A percentile compares a stretch with the other conserved stretches of the same genome.
Conservation (phyloP, 2,329 filamentous ascomycete genomes). For the Aspergillus persii region DNA sequence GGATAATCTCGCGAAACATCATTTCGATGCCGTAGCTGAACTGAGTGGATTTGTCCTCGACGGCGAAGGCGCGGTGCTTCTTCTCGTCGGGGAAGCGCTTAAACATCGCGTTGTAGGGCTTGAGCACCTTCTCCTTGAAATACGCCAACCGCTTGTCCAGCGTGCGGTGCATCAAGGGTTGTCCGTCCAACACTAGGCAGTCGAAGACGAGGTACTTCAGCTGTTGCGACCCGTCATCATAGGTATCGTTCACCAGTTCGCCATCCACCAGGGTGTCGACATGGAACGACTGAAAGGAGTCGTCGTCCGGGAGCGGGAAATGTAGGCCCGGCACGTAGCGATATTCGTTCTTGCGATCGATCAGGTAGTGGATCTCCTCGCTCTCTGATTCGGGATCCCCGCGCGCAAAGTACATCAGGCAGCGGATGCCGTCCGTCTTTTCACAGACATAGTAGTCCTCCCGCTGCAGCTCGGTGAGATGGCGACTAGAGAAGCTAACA, state of each 20-base stretch:
- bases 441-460: constrained; percentile 97
- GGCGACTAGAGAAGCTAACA: constrained; percentile 80
- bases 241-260: constrained; percentile 84
- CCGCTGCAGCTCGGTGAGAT: constrained; percentile 75
- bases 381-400: constrained; percentile 55
- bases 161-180: constrained; percentile 72
- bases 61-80: constrained; percentile 69
- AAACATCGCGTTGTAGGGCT: constrained; percentile 71
- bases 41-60: constrained; percentile 88
- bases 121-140: constrained; percentile 75
- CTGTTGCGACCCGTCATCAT: constrained; percentile 64
- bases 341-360: constrained; percentile 97
- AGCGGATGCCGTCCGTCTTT: constrained; percentile 94
- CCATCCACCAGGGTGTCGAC: constrained; percentile 82
- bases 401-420: constrained; percentile 81
- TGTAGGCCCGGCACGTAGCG: constrained; percentile 79
- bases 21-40: constrained; percentile 83
- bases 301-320: constrained; percentile 69
- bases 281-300: constrained; percentile 65
- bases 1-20: constrained; percentile 88
- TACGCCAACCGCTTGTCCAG: constrained; percentile 88
- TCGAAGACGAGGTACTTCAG: constrained; percentile 92
- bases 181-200: constrained; percentile 76
- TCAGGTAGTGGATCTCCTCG: constrained; percentile 79
- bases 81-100: constrained; percentile 72